Evolutionary conservation across 805 yeast genomes (phyloP).

Genomic region (Spathaspora hagerdaliae): DNA sequence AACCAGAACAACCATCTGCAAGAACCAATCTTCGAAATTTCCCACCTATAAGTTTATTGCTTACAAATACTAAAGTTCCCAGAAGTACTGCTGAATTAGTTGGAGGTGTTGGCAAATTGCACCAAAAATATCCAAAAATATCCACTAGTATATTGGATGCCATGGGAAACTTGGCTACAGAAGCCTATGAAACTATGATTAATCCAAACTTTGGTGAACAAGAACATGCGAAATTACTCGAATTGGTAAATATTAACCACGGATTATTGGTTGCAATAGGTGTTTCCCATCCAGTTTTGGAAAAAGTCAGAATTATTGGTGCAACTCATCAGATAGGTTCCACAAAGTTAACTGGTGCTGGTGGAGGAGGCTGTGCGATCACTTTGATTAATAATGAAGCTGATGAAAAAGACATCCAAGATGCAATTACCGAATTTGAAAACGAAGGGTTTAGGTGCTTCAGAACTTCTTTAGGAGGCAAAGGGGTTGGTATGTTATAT

Average conservation of each 20-base stretch:
- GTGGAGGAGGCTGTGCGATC: conserved; percentile 98
- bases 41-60: conserved; percentile 68
- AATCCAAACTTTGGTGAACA: conserved; percentile 46
- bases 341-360: conserved; percentile 96
- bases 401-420: conserved; percentile 28
- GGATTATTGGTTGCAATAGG: conserved; percentile 82
- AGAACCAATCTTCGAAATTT: conserved; percentile 66
- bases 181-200: conserved; percentile 65
- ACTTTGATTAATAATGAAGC: conserved; percentile 61
- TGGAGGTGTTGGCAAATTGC: conserved; percentile 61
- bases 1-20: conserved; percentile 52
- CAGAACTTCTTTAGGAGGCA: conserved; percentile 82
- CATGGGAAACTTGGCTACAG: conserved; percentile 68
- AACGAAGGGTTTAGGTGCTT: conserved; percentile 65
- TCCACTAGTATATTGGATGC: conserved; percentile 62
- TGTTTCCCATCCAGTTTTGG: conserved; percentile 91
- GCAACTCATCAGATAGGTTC: conserved; percentile 68
- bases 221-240: conserved; percentile 39
- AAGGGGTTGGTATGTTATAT: conserved; percentile 66
- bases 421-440: conserved; percentile 33
- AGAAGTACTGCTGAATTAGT: conserved; percentile 84
- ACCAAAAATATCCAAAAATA: conserved; percentile 50
- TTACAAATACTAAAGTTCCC: conserved; percentile 85
- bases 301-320: conserved; percentile 62
- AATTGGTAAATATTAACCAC: conserved; percentile 77